Evolutionary conservation across 2,329 filamentous ascomycete genomes (phyloP), one percentile per base, ranked within the genome.

Genomic region (Xylariaceae sp.): DNA sequence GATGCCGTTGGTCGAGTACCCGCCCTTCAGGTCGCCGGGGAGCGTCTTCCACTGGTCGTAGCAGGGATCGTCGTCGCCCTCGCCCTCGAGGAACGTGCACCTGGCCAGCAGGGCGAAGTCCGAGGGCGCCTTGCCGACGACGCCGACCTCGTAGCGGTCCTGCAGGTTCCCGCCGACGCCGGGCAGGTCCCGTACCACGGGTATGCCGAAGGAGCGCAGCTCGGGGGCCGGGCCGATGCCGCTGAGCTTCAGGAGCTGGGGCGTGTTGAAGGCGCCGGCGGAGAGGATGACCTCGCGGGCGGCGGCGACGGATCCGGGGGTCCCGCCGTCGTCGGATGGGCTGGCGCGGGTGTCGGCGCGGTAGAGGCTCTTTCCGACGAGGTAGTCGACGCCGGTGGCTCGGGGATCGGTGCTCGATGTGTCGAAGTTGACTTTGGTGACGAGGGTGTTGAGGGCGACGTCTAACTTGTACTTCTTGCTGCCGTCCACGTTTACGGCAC

Each of bases 161-260:
- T 76, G 69, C 1, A 83, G 64, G 59, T 83, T 82, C 30, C 67
- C 71, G 22, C 81, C 82, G 9, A 86, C 80, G 35, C 79, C 81
- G 0, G 79, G 80, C 1, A 81, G 66, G 53, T 85, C 69, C 3
- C 65, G 61, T 34, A 81, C 53, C 6, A 80, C 66, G 1, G 67
- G 61, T 44, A 83, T 81, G 18, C 64, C 59, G 52, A 73, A 54
- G 22, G 48, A 47, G 26, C 52, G 33, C 12, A 72, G 62, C 52
- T 71, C 65, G 1, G 48, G 54, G n/a, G 53, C 57, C 9, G 66
- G 61, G 2, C 71, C 71, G 38, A 74, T 55, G 17, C 71, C 71
- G 24, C 64, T 69, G 12, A 71, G 61, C 57, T 72, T 69, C 12
- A 74, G 64, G 40, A 74, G 57, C 39, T 71, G 63, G 7, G 71